Percentiles rank a stretch among this genome's conserved stretches.
phyloP scores from a whole-genome alignment of 768 basidiomycete species.

The Strobilomyces echinocephalus region DNA sequence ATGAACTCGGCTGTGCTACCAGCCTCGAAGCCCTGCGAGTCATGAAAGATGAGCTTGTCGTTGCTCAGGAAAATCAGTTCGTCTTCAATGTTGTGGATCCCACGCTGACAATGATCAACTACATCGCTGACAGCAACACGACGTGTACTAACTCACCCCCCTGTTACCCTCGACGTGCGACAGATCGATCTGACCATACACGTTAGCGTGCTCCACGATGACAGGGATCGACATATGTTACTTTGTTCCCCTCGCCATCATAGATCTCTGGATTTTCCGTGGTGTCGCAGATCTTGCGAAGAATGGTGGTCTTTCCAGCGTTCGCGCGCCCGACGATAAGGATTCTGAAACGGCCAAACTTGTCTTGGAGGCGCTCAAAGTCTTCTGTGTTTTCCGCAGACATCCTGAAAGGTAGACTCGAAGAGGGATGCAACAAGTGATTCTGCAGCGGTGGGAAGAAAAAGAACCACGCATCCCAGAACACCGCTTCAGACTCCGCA shows the following conservation, averaged over 20 bases:
- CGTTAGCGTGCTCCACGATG: not conserved
- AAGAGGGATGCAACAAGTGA: no score
- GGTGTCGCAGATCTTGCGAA: not conserved
- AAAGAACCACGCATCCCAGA: no score
- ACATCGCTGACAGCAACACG: no score
- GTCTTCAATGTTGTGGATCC: not conserved
- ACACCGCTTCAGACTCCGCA: no score
- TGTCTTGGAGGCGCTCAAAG: not conserved
- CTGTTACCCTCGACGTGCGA: not conserved
- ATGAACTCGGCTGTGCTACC: not conserved
- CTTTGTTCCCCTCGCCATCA: constrained; percentile 1
- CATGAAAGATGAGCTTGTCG: not conserved
- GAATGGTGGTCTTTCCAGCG: constrained; percentile 3
- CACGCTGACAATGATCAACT: not conserved
- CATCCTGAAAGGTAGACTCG: not conserved
- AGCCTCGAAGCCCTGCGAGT: not conserved
- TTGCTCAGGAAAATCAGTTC: constrained; percentile 6
- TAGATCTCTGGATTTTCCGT: constrained; percentile 5
- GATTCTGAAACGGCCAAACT: not conserved
- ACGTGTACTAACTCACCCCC: not conserved
- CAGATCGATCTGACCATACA: not conserved
- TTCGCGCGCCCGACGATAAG: not conserved
- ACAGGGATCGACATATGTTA: not conserved
- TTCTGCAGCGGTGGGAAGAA: no score
- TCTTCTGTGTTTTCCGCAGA: not conserved